Base-by-base conservation (phyloP, 2,329 filamentous ascomycete species). In the Dothiorella sarmentorum region DNA sequence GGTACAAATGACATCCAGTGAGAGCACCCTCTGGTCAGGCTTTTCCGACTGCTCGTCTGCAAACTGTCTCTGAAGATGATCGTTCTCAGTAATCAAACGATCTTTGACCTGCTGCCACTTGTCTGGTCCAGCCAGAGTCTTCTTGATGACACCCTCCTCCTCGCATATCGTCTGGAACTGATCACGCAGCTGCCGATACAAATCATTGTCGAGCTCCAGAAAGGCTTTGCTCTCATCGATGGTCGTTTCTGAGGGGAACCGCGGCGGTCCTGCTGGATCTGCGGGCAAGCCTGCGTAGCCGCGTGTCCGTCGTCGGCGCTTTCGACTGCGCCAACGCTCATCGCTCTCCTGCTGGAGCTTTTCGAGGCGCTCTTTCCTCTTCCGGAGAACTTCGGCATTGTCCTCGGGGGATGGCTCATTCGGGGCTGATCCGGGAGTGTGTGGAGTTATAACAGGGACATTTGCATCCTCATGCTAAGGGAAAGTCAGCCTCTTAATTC, bases 211-310 rank as follows among this genome's bases (percentile, higher is more conserved):
- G 31, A 95, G 76, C 35, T 75, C 78, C 26, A 95, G 76, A 60
- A 86, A 87, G 11, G 80, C 79, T 67, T 91, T 90, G 67, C 87
- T 87, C 72, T 93, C 88, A 63, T 90, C 87, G 60, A 94, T 82
- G 0, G 89, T 92, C 11, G 88, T 92, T 71, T 94, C 90, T 0
- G 89, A 93, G 1, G 88, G 88, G 63, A 91, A 94, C 20, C 90
- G 84, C 13, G 87, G 85, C 18, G 86, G 83, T 4, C 85, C 84
- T 1, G 85, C 84, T 0, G 85, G 81, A 67, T 90, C 87, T 35
- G 86, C 81, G 13, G 87, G 84, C 24, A 89, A 71, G 2, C 86
- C 85, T 40, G 82, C 85, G 78, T 85, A 88, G n/a, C 82, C 83
- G 65, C 84, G 81, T 56, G 85, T 87, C 45, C 87, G 81, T 62